Conservation (phyloP, 176 grass and related monocot genomes). For the Melocanna baccifera region DNA sequence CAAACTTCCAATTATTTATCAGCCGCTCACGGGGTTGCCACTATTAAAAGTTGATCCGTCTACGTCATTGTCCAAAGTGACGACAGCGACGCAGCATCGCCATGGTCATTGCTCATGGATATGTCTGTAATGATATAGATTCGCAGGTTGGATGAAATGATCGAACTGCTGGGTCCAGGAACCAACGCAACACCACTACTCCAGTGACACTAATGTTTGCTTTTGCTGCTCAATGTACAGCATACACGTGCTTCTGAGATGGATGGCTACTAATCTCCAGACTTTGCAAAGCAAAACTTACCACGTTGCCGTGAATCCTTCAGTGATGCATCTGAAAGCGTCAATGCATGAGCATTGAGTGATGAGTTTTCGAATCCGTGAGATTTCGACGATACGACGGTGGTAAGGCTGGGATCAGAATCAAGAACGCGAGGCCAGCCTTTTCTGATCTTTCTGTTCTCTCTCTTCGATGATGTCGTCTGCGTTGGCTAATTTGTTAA, state of each 20-base stretch:
- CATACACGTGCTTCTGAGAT: neutral
- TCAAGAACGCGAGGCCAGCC: neutral
- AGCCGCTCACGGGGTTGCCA: neutral
- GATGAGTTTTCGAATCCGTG: too few species aligned
- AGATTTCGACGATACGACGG: too few species aligned
- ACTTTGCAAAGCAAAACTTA: neutral
- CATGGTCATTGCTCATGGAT: neutral
- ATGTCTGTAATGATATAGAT: neutral
- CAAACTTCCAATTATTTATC: too few species aligned
- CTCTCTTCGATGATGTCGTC: neutral
- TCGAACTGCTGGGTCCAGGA: neutral
- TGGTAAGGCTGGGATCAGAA: neutral
- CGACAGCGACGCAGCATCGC: neutral
- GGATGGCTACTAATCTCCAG: too few species aligned
- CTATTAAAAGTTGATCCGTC: neutral
- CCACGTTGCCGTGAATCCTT: neutral
- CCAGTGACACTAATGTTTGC: neutral
- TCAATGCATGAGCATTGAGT: neutral
- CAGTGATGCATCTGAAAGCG: neutral
- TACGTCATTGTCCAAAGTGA: too few species aligned
- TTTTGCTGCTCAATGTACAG: neutral
- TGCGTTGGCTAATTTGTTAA: neutral
- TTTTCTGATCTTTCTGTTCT: neutral
- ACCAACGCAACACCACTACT: neutral
- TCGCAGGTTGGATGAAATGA: neutral